Evolutionary conservation across 176 grass and related monocot species (phyloP), one percentile per base, ranked within the genome.

Genomic region (Carex cristatella): DNA sequence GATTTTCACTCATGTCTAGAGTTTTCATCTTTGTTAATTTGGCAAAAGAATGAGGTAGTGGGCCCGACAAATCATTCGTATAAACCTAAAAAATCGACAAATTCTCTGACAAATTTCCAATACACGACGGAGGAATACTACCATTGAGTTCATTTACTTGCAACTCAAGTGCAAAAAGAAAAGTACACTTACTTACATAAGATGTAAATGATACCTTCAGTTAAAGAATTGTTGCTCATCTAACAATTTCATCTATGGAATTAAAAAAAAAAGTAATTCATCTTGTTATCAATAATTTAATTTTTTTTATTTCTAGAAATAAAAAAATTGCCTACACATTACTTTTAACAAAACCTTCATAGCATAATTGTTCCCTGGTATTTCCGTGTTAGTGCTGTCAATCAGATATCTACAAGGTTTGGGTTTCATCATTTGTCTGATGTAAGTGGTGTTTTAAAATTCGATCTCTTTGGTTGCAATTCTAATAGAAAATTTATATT

Each of bases 171-270:
- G 56, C 85, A 55, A 19, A 60, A 61, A 94, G 68, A 38, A 68
- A 81, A 0, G 95, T 91, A 83, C 92, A 93, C 61, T 89, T 85
- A 91, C 95, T 89, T 84, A 91, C 95, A 98, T 69, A 98, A 87
- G 57, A 79, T n/a, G 63, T 86, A 15, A 0, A 92, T 92, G 68
- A 94, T 91, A 46, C 30, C 79, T 27, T 89, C 95, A 30, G 0
- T 15, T 48, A 97, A 84, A 10, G 67, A 80, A 87, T 97, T 97
- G 65, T 87, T 82, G 81, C 48, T 0, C 35, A 97, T 23, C 23
- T 23, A 23, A 23, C 5, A 0, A 4, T 40, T 4, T 40, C 4
- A 40, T 40, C 0, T 40, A 40, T 40, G 38, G 38, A 40, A 40
- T 46, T 7, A 1, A 46, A 46, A 8, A 46, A 46, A 46, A 46